Conservation (phyloP, 2,329 filamentous ascomycete species). For the Blumeriella jaapii region DNA sequence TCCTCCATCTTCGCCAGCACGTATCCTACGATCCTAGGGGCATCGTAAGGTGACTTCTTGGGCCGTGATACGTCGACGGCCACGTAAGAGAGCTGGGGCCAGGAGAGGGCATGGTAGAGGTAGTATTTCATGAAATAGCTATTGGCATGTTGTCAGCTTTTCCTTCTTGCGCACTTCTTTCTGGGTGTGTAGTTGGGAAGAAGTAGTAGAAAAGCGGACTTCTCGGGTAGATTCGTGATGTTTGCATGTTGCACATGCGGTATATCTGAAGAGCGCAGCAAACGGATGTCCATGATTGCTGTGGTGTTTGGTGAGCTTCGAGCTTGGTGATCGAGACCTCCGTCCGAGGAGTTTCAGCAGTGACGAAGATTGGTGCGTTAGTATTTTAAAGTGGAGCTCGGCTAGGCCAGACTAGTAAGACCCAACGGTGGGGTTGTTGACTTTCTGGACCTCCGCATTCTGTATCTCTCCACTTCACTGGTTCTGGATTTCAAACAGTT, state of each 20-base stretch:
- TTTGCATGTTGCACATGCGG: conserved; percentile 95
- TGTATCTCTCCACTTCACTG: neutral
- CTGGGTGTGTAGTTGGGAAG: neutral
- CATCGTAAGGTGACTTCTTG: conserved; percentile 67
- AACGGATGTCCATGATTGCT: conserved; percentile 74
- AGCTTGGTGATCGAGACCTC: neutral
- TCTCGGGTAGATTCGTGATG: conserved; percentile 97
- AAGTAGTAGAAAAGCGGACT: conserved; percentile 30
- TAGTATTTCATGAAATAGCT: conserved; percentile 99
- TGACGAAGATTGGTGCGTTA: conserved; percentile 11
- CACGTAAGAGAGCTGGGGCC: conserved; percentile 94
- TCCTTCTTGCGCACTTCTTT: neutral
- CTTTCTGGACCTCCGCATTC: neutral
- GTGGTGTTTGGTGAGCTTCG: conserved; percentile 2
- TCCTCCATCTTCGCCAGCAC: conserved; percentile 99
- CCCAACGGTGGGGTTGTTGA: conserved; percentile 11
- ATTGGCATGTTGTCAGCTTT: conserved; percentile 4
- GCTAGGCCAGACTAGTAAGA: neutral
- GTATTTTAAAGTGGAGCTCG: conserved; percentile 6
- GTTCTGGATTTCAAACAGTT: neutral
- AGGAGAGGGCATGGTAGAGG: conserved; percentile 95
- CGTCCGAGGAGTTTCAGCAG: neutral
- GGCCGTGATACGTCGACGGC: conserved; percentile 84
- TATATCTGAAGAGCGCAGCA: conserved; percentile 72
- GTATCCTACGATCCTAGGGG: conserved; percentile 96